Evolutionary conservation across 2,329 filamentous ascomycete genomes (phyloP), one percentile per base, ranked within the genome.

Genomic region (Colletotrichum magnum): DNA sequence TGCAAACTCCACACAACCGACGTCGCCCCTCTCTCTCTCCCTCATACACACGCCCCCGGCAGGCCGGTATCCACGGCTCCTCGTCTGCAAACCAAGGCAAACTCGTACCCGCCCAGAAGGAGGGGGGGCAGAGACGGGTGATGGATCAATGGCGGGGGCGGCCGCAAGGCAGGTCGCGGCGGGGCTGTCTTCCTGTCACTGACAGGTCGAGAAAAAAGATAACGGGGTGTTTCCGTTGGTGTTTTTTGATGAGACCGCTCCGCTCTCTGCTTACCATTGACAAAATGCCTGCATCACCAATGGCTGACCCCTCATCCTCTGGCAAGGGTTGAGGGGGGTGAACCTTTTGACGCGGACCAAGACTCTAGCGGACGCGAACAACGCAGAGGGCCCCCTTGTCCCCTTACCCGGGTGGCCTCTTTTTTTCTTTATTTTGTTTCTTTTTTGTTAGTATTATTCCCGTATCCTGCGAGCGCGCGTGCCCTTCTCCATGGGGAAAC

Each of bases 221-320:
- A 50, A 67, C 58, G 57, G 64, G 64, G 51, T 28, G 47, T 10
- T 50, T 48, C 64, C 51, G 51, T 28, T 61, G 13, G 50, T 21
- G 12, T 16, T 58, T 2, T 26, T 58, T 58, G 41, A n/a, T 39
- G 56, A 32, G 13, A 10, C 32, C 32, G 13, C 60, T 68, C 66
- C 66, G 62, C 66, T 56, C 26, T 13, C 24, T 69, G 66, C 56
- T 66, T 60, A 69, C 62, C 43, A 62, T 62, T 32, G 53, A 21
- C 50, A 54, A 61, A 62, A 69, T 66, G 62, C 56, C 61, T 51
- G 61, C 62, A 26, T 69, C 50, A 51, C 66, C 48, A 69, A 65
- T 69, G 66, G 62, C 28, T 66, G 28, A 26, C 21, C 48, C 50
- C 36, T 26, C 3, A 9, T 16, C n/a, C 12, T n/a, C 28, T 15